Evolutionary conservation across 176 grass and related monocot genomes (phyloP).

Genomic region (Zoysia japonica): DNA sequence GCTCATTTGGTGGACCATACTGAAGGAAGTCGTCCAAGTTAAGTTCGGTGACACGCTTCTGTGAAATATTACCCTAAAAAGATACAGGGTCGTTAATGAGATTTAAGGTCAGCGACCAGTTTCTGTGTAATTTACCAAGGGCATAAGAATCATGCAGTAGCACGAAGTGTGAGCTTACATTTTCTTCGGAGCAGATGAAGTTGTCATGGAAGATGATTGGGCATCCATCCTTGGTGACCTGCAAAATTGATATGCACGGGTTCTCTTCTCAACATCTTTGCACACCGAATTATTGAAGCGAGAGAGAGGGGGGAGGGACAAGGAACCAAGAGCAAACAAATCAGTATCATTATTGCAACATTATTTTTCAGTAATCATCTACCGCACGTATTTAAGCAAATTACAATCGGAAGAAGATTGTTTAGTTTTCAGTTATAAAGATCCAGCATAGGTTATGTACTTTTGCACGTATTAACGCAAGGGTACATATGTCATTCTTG

Average conservation of each 20-base stretch:
- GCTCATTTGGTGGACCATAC: slow-evolving; percentile 74
- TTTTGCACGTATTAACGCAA: too few species aligned
- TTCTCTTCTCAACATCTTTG: slow-evolving; percentile 60
- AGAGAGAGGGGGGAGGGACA: not conserved
- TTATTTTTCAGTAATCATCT: not conserved
- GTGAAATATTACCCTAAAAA: slow-evolving; percentile 57
- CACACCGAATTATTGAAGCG: slow-evolving; percentile 44
- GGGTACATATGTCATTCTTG: too few species aligned
- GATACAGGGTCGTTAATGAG: not conserved
- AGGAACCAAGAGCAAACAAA: slow-evolving; percentile 36
- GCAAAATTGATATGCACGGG: slow-evolving; percentile 62
- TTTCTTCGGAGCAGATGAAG: slow-evolving; percentile 58
- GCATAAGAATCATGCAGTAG: not conserved
- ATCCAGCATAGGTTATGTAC: too few species aligned
- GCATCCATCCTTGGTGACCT: slow-evolving; percentile 78
- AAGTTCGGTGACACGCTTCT: slow-evolving; percentile 68
- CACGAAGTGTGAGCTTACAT: slow-evolving; percentile 46
- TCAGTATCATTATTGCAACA: slow-evolving; percentile 38
- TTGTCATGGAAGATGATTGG: slow-evolving; percentile 95
- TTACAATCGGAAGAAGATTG: not conserved
- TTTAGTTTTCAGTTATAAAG: not conserved
- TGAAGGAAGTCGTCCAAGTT: slow-evolving; percentile 66
- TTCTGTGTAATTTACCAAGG: not conserved
- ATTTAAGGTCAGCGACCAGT: not conserved
- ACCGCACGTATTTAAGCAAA: not conserved